Evolutionary conservation across 495 filamentous ascomycete genomes (phyloP), one percentile per base, ranked within the genome.

Genomic region (Penicillium macrosclerotiorum): DNA sequence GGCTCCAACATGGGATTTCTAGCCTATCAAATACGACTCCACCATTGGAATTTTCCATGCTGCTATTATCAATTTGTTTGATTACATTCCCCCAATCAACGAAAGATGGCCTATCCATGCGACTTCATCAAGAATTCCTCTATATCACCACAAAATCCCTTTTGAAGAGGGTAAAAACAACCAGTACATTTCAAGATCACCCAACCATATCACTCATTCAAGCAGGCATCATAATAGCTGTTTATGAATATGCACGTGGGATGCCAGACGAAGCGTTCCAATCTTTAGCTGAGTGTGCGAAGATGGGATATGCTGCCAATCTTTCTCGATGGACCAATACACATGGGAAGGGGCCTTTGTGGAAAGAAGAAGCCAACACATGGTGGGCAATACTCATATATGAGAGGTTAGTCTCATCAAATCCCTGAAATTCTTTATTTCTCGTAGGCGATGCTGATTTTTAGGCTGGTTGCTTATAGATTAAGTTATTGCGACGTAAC

Each of bases 371-470:
- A 44, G 14, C 20, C 14, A 44, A 44, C 22, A 44, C 42, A 23
- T 44, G 42, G 42, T 44, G 42, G 42, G 31, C 42, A 8, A 44
- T 36, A 17, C 3, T 34, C 14, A 44, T 44, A 16, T 44, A 36
- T 26, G 42, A 44, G 27, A 1, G 42, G 42, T 44, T 23, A 14
- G 13, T 27, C 18, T 2, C 11, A 14, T 4, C 3, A 6, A 33
- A 22, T 5, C 13, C 23, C 13, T 8, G 20, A 7, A 2, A 39
- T 2, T 33, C 8, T 13, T 20, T 30, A 4, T 14, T 8, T n/a
- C n/a, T n/a, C n/a, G n/a, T n/a, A n/a, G n/a, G n/a, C n/a, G n/a
- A n/a, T n/a, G n/a, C n/a, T n/a, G n/a, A n/a, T n/a, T n/a, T n/a
- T n/a, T 20, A 12, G 26, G 8, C 1, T 12, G 11, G 3, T 33